Percentiles rank a stretch among this genome's conserved stretches.
These are phyloP conservation scores for Pestalotiopsis sp. DNA, from an alignment of 2,329 filamentous ascomycete genomes.

Conservation along the genomic window DNA sequence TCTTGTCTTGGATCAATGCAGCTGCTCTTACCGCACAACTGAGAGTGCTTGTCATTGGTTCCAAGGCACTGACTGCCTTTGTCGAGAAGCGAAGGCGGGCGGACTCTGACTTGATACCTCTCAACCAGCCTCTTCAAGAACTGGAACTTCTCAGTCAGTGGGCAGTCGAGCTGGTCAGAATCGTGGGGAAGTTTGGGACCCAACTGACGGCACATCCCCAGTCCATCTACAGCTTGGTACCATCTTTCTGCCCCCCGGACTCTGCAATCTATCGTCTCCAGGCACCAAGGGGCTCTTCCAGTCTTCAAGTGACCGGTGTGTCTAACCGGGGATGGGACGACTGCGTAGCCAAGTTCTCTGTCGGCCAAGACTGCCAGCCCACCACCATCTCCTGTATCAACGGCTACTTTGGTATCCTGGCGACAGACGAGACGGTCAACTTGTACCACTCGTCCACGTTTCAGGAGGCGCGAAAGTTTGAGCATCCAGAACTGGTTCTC, in stretches of 20 bases:
- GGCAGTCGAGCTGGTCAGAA: neutral
- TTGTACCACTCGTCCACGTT: neutral
- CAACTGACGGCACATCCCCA: neutral
- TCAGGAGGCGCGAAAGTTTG: neutral
- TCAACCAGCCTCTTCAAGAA: neutral
- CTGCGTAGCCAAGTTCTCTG: neutral
- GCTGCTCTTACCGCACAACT: neutral
- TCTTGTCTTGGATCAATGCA: neutral
- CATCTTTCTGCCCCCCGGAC: neutral
- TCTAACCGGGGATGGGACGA: neutral
- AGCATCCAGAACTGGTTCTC: neutral
- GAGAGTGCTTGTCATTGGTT: neutral
- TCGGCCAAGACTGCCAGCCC: neutral
- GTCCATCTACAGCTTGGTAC: neutral
- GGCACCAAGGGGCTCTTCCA: neutral
- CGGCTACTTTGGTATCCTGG: neutral
- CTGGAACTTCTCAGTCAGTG: neutral
- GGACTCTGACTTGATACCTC: neutral
- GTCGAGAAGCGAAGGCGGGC: neutral
- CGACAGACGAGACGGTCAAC: neutral
- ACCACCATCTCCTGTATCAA: neutral
- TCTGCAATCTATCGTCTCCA: constrained; percentile 14
- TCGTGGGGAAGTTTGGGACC: neutral
- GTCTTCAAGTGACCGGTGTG: neutral
- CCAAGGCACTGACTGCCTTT: neutral